Conservation (phyloP, 2,329 filamentous ascomycete species). For the Penicillium brevicompactum region DNA sequence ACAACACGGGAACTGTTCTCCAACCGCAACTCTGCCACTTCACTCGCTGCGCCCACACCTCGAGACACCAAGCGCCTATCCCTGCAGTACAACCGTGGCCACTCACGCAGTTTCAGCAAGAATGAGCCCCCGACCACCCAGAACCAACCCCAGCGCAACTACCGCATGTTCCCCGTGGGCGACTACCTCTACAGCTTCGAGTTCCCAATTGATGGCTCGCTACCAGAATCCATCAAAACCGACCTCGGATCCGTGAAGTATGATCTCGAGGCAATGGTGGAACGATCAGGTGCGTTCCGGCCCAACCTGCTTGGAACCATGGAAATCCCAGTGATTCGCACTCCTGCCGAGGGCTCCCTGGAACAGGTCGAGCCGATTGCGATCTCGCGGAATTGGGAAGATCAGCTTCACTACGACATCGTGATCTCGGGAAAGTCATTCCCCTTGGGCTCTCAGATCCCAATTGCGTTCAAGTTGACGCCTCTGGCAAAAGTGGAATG, state of each 20-base stretch:
- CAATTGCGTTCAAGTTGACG: slow-evolving; percentile 91
- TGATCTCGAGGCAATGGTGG: slow-evolving; percentile 80
- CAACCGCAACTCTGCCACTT: slow-evolving; percentile 42
- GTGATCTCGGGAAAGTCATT: slow-evolving; percentile 96
- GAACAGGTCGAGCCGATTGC: slow-evolving; percentile 93
- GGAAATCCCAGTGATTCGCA: slow-evolving; percentile 80
- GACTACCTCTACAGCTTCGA: slow-evolving; percentile 79
- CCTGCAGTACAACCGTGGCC: slow-evolving; percentile 75
- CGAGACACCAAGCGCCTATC: slow-evolving; percentile 69
- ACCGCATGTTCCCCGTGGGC: slow-evolving; percentile 79
- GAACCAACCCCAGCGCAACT: slow-evolving; percentile 72
- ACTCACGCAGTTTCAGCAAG: slow-evolving; percentile 83
- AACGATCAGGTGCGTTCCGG: slow-evolving; percentile 86
- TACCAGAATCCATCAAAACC: slow-evolving; percentile 82
- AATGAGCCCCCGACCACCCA: slow-evolving; percentile 64
- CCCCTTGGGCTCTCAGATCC: slow-evolving; percentile 81
- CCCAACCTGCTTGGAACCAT: slow-evolving; percentile 81
- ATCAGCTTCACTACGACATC: slow-evolving; percentile 93
- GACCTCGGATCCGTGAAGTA: slow-evolving; percentile 86
- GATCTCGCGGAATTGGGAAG: slow-evolving; percentile 91
- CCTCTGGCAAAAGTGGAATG: slow-evolving; percentile 91
- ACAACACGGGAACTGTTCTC: slow-evolving; percentile 41
- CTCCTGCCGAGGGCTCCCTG: slow-evolving; percentile 82
- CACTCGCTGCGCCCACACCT: slow-evolving; percentile 46
- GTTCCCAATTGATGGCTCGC: slow-evolving; percentile 73